phyloP scores from a whole-genome alignment of 345 rosid species.

The Brassica carinata region DNA sequence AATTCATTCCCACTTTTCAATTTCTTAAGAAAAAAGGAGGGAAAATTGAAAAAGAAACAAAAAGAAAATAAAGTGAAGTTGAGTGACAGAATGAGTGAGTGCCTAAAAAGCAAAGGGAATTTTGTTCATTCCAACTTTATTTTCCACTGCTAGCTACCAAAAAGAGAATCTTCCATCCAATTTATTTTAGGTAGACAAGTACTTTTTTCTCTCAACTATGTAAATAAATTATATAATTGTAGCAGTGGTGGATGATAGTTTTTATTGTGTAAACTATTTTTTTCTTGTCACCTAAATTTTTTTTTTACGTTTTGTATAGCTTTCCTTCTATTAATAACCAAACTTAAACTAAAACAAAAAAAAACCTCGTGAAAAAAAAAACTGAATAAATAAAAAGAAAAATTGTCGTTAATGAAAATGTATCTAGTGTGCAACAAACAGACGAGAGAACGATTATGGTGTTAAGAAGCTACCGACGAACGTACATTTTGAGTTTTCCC shows the following conservation, averaged over 20 bases:
- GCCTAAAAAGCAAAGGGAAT: conserved; percentile 39
- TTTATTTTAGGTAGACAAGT: conserved; percentile 3
- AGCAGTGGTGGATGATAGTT: background rate
- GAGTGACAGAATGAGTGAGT: conserved; percentile 35
- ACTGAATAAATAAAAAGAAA: background rate
- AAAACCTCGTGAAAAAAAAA: background rate
- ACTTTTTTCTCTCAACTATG: background rate
- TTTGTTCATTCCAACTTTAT: conserved; percentile 37
- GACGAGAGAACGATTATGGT: background rate
- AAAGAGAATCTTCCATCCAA: conserved; percentile 21
- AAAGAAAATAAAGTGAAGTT: conserved; percentile 28
- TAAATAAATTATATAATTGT: conserved; percentile 1
- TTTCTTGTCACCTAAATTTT: background rate
- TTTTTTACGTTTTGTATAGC: background rate
- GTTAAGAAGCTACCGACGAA: conserved; percentile 8
- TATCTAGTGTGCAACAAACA: conserved; percentile 1
- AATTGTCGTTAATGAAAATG: background rate
- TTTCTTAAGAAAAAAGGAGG: conserved; percentile 28
- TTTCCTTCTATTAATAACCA: background rate
- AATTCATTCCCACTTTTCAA: conserved; percentile 28
- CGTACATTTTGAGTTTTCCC: background rate
- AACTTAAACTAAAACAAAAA: no score
- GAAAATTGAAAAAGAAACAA: conserved; percentile 12
- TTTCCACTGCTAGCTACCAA: conserved; percentile 33
- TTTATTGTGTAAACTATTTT: background rate